These are phyloP conservation scores for Astrothelium macrocarpum DNA, from an alignment of 495 filamentous ascomycete species.

Conservation along the genomic window DNA sequence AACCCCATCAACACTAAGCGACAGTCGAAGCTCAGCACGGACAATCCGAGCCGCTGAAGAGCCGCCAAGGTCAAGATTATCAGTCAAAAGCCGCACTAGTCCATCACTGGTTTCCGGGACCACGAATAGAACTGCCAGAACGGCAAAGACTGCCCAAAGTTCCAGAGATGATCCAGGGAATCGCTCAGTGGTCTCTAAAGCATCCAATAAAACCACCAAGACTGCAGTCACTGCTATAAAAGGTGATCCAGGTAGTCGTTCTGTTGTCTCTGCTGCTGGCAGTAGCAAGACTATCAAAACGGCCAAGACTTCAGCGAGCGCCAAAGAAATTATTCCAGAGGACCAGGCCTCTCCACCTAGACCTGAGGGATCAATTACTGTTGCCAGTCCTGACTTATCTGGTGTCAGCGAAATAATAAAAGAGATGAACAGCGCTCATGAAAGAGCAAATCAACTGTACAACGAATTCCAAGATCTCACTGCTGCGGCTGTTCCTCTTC, in stretches of 20 bases:
- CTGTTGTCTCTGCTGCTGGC: too few species aligned
- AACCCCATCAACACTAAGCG: not conserved
- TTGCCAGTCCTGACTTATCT: conserved; percentile 1
- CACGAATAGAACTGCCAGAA: not conserved
- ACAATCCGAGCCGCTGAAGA: not conserved
- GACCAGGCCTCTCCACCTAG: not conserved
- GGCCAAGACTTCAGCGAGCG: conserved; percentile 18
- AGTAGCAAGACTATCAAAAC: conserved; percentile 11
- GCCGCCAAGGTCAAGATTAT: not conserved
- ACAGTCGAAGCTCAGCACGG: not conserved
- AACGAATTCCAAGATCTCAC: conserved; percentile 3
- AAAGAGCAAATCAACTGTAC: not conserved
- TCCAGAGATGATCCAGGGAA: not conserved
- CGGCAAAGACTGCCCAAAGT: not conserved
- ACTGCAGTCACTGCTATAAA: too few species aligned
- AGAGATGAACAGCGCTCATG: not conserved
- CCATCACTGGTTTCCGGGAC: not conserved
- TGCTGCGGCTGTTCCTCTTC: conserved; percentile 1
- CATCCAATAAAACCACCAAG: too few species aligned
- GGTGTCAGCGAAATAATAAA: conserved; percentile 1
- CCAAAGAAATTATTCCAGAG: too few species aligned
- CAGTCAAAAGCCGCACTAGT: not conserved
- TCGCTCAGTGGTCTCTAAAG: too few species aligned
- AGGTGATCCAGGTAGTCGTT: too few species aligned
- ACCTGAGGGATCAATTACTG: not conserved